These are phyloP conservation scores for Arxiozyma telluris DNA, from an alignment of 1,139 yeast genomes.

Conservation along the genomic window DNA sequence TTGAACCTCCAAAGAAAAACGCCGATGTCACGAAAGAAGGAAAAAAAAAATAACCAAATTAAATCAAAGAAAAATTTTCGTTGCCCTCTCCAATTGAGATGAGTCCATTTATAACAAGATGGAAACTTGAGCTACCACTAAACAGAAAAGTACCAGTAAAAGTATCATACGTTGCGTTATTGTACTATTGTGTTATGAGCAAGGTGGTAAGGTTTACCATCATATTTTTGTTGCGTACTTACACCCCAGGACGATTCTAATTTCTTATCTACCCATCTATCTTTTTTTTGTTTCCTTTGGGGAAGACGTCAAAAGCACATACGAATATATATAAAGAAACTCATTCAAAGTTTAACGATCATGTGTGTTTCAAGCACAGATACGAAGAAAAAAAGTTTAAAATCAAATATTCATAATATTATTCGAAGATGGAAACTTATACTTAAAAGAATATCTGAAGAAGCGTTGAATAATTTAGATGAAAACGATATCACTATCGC, in stretches of 20 bases:
- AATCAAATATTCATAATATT: conserved; percentile 9
- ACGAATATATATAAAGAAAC: background rate
- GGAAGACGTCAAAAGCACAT: no score
- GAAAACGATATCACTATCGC: conserved; percentile 10
- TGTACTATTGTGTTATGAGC: background rate
- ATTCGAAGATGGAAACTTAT: conserved; percentile 19
- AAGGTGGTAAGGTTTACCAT: background rate
- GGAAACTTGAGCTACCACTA: background rate
- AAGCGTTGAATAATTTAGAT: conserved; percentile 18
- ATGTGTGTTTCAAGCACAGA: background rate
- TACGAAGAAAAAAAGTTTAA: conserved; percentile 2
- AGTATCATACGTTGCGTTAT: no score
- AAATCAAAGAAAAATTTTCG: background rate
- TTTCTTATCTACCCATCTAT: no score
- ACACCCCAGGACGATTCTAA: no score
- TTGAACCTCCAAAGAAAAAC: background rate
- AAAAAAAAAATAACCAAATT: no score
- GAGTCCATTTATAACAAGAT: background rate
- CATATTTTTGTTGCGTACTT: background rate
- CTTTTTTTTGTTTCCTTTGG: background rate
- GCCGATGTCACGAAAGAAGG: no score
- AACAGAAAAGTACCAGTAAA: background rate
- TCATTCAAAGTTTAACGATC: background rate
- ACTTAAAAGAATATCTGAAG: conserved; percentile 18
- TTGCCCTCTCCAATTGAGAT: background rate